Percentiles rank a stretch among this genome's conserved stretches.
Conservation (phyloP, 1,284 basidiomycete species). For the Melanopsichium pennsylvanicum region DNA sequence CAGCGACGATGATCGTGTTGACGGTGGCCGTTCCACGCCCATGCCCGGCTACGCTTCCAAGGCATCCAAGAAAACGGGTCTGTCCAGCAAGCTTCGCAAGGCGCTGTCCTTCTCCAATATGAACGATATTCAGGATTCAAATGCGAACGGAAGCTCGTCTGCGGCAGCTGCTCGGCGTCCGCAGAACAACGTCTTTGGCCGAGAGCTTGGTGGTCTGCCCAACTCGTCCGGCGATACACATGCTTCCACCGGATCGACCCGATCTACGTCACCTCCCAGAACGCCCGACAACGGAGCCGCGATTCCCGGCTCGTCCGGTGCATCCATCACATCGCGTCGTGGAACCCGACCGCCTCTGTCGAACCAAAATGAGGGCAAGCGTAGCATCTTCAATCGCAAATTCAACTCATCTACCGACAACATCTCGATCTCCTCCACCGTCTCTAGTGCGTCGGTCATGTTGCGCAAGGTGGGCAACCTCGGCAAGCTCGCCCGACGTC, state of each 20-base stretch:
- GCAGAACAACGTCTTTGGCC: constrained; percentile 18
- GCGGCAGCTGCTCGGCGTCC: constrained; percentile 11
- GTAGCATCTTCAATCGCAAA: constrained; percentile 84
- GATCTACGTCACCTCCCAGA: constrained; percentile 57
- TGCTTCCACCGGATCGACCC: constrained; percentile 56
- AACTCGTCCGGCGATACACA: constrained; percentile 53
- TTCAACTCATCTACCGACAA: constrained; percentile 95
- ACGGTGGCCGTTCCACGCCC: constrained; percentile 47
- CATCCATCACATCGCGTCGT: constrained; percentile 58
- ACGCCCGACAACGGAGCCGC: constrained; percentile 55
- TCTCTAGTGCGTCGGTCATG: constrained; percentile 94
- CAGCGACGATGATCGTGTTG: constrained; percentile 54
- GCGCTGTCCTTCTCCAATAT: constrained; percentile 57
- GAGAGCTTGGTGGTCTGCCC: constrained; percentile 31
- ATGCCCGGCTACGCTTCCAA: constrained; percentile 48
- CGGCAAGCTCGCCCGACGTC: constrained; percentile 87
- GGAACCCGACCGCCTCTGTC: constrained; percentile 54
- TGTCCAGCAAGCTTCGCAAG: constrained; percentile 57
- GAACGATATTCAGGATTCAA: constrained; percentile 42
- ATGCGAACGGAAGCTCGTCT: constrained; percentile 2
- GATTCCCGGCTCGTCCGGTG: constrained; percentile 47
- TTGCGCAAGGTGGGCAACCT: constrained; percentile 94
- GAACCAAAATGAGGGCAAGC: constrained; percentile 47
- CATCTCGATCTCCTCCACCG: constrained; percentile 94
- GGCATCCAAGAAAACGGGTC: constrained; percentile 50